phyloP scores from a whole-genome alignment of 306 rosid species.

The Cucumis hystrix region DNA sequence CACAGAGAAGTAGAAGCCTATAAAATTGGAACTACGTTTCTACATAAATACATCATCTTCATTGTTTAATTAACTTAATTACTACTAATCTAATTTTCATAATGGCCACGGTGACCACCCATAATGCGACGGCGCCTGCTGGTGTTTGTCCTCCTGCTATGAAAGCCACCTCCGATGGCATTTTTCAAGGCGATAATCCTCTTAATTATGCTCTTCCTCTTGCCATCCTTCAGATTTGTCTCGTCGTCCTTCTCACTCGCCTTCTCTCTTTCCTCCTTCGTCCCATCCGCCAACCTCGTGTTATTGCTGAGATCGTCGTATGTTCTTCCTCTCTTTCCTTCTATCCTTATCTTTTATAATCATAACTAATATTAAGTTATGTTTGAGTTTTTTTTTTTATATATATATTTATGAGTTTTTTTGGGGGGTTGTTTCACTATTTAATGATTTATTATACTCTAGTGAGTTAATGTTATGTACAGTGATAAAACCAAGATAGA shows the following conservation, averaged over 20 bases:
- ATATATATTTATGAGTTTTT: too few relatives aligned
- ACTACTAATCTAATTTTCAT: too few relatives aligned
- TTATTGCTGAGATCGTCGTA: conserved; percentile 57
- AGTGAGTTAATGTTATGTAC: too few relatives aligned
- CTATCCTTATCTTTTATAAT: not conserved
- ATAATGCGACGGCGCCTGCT: not conserved
- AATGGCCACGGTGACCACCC: too few relatives aligned
- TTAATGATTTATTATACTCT: too few relatives aligned
- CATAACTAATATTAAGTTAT: too few relatives aligned
- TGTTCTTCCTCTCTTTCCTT: conserved; percentile 2
- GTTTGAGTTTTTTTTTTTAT: too few relatives aligned
- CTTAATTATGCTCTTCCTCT: conserved; percentile 54
- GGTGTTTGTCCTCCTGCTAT: conserved; percentile 20
- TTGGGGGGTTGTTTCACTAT: too few relatives aligned
- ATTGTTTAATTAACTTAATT: too few relatives aligned
- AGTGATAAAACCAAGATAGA: too few relatives aligned
- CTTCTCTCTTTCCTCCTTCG: conserved; percentile 27
- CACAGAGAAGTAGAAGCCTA: not conserved
- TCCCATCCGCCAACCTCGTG: conserved; percentile 45
- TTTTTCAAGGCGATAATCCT: conserved; percentile 63
- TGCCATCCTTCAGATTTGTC: conserved; percentile 37
- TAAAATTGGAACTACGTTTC: not conserved
- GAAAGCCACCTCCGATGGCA: conserved; percentile 57
- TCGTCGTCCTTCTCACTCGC: conserved; percentile 29
- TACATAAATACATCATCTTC: too few relatives aligned